A percentile compares a stretch with the other conserved stretches of the same genome.
phyloP scores from a whole-genome alignment of 345 rosid genomes.

The Eutrema japonicum region DNA sequence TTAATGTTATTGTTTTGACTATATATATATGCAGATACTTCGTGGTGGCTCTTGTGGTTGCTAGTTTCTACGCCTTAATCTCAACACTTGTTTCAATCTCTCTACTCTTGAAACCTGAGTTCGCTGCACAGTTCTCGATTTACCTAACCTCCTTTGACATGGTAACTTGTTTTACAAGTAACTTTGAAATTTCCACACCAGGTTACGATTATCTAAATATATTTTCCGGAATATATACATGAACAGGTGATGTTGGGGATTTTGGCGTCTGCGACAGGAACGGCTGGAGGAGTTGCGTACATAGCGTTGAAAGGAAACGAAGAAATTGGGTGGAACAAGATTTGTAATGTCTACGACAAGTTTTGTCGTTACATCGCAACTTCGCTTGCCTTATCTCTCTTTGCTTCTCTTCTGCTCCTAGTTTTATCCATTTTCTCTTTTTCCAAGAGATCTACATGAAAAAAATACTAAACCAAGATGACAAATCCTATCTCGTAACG shows the following conservation, averaged over 20 bases:
- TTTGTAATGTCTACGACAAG: slow-evolving; percentile 60
- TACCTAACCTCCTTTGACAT: slow-evolving; percentile 53
- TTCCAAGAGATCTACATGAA: slow-evolving; percentile 39
- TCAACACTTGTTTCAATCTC: slow-evolving; percentile 58
- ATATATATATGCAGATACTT: slow-evolving; percentile 58
- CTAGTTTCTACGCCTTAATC: slow-evolving; percentile 63
- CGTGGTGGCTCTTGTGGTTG: slow-evolving; percentile 61
- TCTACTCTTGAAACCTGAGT: slow-evolving; percentile 47
- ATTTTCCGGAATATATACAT: background rate
- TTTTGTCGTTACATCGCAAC: slow-evolving; percentile 63
- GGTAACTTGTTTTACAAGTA: slow-evolving; percentile 48
- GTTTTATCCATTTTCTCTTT: slow-evolving; percentile 55
- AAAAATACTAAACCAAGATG: background rate
- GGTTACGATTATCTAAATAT: background rate
- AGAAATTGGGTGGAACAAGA: slow-evolving; percentile 55
- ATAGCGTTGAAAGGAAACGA: slow-evolving; percentile 70
- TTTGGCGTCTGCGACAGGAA: slow-evolving; percentile 75
- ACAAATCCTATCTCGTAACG: background rate
- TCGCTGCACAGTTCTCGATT: slow-evolving; percentile 47
- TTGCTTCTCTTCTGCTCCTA: slow-evolving; percentile 65
- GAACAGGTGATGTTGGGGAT: slow-evolving; percentile 73
- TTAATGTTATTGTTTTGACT: background rate
- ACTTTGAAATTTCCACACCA: background rate
- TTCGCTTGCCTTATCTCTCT: slow-evolving; percentile 53
- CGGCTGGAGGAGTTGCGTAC: slow-evolving; percentile 77